These are phyloP conservation scores for Paspalum notatum DNA, from an alignment of 176 grass and related monocot genomes.

Conservation along the genomic window DNA sequence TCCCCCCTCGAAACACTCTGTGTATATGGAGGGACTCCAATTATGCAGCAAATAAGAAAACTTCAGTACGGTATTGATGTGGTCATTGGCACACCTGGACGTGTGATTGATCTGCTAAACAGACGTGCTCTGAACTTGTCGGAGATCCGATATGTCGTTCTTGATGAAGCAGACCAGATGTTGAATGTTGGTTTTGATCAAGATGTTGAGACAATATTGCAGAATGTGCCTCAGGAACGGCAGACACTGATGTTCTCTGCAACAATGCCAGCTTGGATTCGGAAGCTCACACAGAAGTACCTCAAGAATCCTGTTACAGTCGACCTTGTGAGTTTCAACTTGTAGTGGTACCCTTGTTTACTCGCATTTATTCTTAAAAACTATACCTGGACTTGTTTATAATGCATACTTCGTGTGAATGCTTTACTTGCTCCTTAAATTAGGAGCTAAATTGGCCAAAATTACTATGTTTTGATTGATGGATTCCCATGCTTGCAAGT, in stretches of 20 bases:
- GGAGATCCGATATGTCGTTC: slow-evolving; percentile 81
- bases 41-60: slow-evolving; percentile 71
- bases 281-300: slow-evolving; percentile 73
- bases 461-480: background rate
- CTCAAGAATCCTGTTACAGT: slow-evolving; percentile 72
- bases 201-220: slow-evolving; percentile 87
- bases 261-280: slow-evolving; percentile 96
- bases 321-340: slow-evolving; percentile 80
- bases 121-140: slow-evolving; percentile 73
- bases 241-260: slow-evolving; percentile 98
- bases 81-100: slow-evolving; percentile 87
- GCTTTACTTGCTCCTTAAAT: background rate
- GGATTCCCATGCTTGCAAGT: background rate
- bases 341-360: slow-evolving; percentile 8
- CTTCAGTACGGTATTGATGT: slow-evolving; percentile 87
- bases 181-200: slow-evolving; percentile 91
- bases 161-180: slow-evolving; percentile 99
- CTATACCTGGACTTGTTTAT: background rate
- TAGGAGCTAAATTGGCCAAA: slow-evolving; percentile 13
- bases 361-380: background rate
- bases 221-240: slow-evolving; percentile 61
- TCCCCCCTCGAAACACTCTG: slow-evolving; percentile 74
- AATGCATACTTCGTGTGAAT: background rate
- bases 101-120: slow-evolving; percentile 87
- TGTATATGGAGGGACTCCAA: slow-evolving; percentile 91